Evolutionary conservation across 306 rosid genomes (phyloP).

Genomic region (Biancaea sappan): DNA sequence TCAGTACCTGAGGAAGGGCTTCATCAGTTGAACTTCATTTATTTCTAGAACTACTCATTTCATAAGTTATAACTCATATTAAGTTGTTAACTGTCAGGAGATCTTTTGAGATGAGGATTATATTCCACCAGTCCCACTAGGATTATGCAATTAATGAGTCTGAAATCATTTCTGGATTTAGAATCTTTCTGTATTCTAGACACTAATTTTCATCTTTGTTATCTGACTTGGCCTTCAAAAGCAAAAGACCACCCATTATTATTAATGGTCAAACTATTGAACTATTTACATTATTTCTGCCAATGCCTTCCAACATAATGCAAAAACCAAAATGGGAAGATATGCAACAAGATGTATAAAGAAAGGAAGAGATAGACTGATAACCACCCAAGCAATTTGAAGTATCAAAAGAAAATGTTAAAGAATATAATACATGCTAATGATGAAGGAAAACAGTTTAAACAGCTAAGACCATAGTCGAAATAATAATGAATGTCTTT

Average conservation of each 20-base stretch:
- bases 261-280: background rate
- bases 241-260: background rate
- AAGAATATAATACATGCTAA: background rate
- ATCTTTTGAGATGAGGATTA: slow-evolving; percentile 13
- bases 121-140: background rate
- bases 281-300: background rate
- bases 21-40: slow-evolving; percentile 21
- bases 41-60: background rate
- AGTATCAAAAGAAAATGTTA: background rate
- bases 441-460: background rate
- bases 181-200: background rate
- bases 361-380: background rate
- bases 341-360: slow-evolving; percentile 7
- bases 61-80: background rate
- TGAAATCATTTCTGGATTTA: slow-evolving; percentile 18
- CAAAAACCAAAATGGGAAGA: background rate
- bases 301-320: background rate
- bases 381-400: background rate
- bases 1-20: background rate
- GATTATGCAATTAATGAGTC: slow-evolving; percentile 6
- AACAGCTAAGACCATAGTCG: background rate
- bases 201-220: background rate
- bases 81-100: background rate
- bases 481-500: slow-evolving; percentile 8
- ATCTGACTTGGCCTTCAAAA: background rate